phyloP scores from a whole-genome alignment of 2,329 filamentous ascomycete genomes.

The Ophiocordyceps polyrhachis-furcata region DNA sequence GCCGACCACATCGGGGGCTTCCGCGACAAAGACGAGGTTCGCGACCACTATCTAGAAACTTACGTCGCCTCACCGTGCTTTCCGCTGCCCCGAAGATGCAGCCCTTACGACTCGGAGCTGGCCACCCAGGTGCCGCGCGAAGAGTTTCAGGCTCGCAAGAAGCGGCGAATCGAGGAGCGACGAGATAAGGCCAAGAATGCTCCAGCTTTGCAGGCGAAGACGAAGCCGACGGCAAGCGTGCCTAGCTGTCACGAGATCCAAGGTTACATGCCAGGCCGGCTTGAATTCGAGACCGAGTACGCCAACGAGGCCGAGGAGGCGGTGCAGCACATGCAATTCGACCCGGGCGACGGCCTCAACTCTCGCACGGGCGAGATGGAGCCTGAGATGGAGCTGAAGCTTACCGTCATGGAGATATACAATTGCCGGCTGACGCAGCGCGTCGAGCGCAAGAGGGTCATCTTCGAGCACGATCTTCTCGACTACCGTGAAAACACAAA shows the following conservation, averaged over 20 bases:
- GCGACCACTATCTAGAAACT: constrained; percentile 78
- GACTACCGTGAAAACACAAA: constrained; percentile 87
- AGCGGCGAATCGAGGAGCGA: constrained; percentile 77
- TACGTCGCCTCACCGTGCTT: constrained; percentile 74
- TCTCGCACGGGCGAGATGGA: constrained; percentile 69
- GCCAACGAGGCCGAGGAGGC: constrained; percentile 97
- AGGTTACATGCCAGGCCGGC: constrained; percentile 91
- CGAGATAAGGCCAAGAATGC: constrained; percentile 76
- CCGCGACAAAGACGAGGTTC: constrained; percentile 83
- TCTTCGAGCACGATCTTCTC: constrained; percentile 85
- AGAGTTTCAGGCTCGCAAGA: constrained; percentile 84
- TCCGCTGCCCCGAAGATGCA: constrained; percentile 71
- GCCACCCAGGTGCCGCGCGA: constrained; percentile 71
- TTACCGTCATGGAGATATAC: constrained; percentile 97
- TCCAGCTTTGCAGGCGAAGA: constrained; percentile 69
- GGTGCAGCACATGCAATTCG: constrained; percentile 95
- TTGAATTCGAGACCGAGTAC: constrained; percentile 96
- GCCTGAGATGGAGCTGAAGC: constrained; percentile 91
- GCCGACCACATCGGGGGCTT: constrained; percentile 96
- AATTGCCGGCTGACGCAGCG: constrained; percentile 79
- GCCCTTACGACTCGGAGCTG: constrained; percentile 60
- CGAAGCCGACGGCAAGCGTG: constrained; percentile 88
- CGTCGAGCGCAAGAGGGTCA: constrained; percentile 86
- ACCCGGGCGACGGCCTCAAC: constrained; percentile 85
- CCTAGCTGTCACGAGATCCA: constrained; percentile 96